Evolutionary conservation across 768 basidiomycete species (phyloP).

Genomic region (Mycena metata): DNA sequence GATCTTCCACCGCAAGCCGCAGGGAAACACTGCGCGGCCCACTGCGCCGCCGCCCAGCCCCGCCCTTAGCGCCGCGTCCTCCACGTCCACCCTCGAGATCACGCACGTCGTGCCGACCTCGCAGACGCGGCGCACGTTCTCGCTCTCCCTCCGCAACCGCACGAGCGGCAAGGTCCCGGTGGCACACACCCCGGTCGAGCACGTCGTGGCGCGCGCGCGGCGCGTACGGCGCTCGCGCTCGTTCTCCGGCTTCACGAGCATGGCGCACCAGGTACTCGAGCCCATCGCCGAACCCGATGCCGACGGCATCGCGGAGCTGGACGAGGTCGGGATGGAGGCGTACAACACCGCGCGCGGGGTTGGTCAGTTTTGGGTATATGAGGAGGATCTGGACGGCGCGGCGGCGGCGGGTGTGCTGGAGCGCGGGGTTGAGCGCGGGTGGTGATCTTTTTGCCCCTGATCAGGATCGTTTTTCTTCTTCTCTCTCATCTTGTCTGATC

Average conservation of each 20-base stretch:
- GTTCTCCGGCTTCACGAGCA: slow-evolving; percentile 35
- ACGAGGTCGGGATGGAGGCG: slow-evolving; percentile 24
- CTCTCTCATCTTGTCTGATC: not conserved
- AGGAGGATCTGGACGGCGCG: not conserved
- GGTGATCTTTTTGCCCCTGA: not conserved
- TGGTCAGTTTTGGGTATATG: slow-evolving; percentile 19
- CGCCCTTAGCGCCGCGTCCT: not conserved
- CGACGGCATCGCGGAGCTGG: not conserved
- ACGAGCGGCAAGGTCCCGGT: not conserved
- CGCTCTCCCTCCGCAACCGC: slow-evolving; percentile 25
- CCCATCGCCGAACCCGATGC: slow-evolving; percentile 14
- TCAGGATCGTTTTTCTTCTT: not conserved
- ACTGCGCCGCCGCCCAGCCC: slow-evolving; percentile 12
- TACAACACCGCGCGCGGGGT: slow-evolving; percentile 15
- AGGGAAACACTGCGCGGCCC: not conserved
- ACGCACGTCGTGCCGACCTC: not conserved
- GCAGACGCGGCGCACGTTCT: slow-evolving; percentile 19
- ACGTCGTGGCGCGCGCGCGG: slow-evolving; percentile 9
- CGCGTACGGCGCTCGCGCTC: slow-evolving; percentile 33
- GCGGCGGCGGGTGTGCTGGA: slow-evolving; percentile 10
- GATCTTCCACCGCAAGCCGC: slow-evolving; percentile 29
- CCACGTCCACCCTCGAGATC: not conserved
- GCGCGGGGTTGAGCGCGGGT: slow-evolving; percentile 15
- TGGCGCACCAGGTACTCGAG: slow-evolving; percentile 19
- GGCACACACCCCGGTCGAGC: slow-evolving; percentile 5